Evolutionary conservation across 164 flowering plant species (phyloP).

Genomic region (Akebia trifoliata): DNA sequence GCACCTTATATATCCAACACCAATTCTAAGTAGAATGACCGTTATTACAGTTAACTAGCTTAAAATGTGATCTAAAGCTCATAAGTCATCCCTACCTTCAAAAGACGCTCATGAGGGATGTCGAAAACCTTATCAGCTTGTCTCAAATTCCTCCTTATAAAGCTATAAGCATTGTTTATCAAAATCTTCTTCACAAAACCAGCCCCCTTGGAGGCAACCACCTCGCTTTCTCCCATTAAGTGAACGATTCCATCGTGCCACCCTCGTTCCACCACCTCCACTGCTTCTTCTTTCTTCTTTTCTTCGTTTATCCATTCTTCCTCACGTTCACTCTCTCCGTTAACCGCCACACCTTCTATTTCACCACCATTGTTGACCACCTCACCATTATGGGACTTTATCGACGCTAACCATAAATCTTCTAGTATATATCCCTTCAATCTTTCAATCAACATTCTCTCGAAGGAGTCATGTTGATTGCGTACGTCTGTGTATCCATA

Average conservation of each 20-base stretch:
- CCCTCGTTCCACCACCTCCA: conserved; percentile 38
- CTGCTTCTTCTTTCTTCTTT: conserved; percentile 17
- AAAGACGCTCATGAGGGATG: conserved; percentile 56
- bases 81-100: conserved; percentile 76
- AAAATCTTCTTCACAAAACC: conserved; percentile 41
- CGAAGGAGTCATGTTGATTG: conserved; percentile 52
- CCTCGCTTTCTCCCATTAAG: conserved; percentile 63
- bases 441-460: conserved; percentile 40
- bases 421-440: conserved; percentile 49
- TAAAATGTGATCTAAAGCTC: conserved; percentile 32
- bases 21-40: not conserved
- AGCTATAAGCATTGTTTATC: conserved; percentile 54
- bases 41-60: not conserved
- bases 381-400: not conserved
- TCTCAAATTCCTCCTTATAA: conserved; percentile 56
- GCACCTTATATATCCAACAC: no score
- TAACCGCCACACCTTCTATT: not conserved
- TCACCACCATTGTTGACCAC: not conserved
- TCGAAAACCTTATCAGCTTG: conserved; percentile 43
- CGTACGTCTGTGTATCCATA: conserved; percentile 68
- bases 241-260: conserved; percentile 45
- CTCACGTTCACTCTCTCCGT: not conserved
- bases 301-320: conserved; percentile 1
- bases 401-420: conserved; percentile 19
- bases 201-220: conserved; percentile 48